These are phyloP conservation scores for Eucommia ulmoides DNA, from an alignment of 257 asterid genomes.

Conservation along the genomic window DNA sequence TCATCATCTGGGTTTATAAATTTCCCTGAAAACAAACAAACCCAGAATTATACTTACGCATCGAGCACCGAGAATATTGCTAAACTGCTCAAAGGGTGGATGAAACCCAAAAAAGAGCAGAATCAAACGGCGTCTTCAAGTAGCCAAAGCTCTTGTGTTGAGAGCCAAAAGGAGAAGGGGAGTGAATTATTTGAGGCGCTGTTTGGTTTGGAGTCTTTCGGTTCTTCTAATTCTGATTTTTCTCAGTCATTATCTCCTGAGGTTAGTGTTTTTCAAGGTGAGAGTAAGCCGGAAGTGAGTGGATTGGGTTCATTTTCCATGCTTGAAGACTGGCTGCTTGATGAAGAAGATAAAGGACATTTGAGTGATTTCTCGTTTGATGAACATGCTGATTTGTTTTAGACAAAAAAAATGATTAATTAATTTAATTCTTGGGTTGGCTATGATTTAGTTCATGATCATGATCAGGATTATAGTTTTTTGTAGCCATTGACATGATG, in stretches of 20 bases:
- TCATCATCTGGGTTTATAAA: too few relatives aligned
- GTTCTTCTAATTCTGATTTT: neutral
- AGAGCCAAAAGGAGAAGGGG: constrained; percentile 18
- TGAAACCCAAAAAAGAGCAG: constrained; percentile 15
- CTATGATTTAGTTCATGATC: too few relatives aligned
- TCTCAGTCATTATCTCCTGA: neutral
- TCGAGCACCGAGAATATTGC: constrained; percentile 80
- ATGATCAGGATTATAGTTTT: too few relatives aligned
- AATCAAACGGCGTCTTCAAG: constrained; percentile 27
- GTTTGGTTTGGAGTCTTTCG: neutral
- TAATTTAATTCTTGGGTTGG: too few relatives aligned
- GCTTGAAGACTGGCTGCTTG: neutral
- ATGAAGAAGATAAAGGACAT: neutral
- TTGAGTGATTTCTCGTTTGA: neutral
- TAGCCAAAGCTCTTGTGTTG: constrained; percentile 25
- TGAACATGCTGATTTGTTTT: neutral
- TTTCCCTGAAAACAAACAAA: neutral
- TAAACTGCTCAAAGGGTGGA: constrained; percentile 60
- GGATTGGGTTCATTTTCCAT: neutral
- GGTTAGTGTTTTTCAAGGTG: neutral
- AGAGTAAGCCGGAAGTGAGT: neutral
- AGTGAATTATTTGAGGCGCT: constrained; percentile 2
- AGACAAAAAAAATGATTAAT: neutral
- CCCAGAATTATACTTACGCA: constrained; percentile 33
- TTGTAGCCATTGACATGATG: too few relatives aligned